These are phyloP conservation scores for Scutellaria barbata DNA, from an alignment of 257 asterid genomes.

Conservation along the genomic window DNA sequence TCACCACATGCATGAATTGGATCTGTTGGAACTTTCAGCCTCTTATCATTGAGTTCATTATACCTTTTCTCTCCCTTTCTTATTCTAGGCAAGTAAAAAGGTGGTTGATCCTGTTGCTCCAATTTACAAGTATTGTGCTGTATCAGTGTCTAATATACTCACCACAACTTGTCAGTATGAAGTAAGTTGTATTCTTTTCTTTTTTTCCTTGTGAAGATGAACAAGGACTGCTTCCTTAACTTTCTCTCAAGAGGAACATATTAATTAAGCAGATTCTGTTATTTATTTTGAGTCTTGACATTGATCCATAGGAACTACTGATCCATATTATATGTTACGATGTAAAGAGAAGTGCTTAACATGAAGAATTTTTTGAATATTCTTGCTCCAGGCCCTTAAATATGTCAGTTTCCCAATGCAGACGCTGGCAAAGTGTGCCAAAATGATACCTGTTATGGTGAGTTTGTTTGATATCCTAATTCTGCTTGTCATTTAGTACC, in stretches of 20 bases:
- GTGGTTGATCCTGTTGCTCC: constrained; percentile 96
- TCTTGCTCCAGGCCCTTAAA: constrained; percentile 87
- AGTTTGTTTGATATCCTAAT: constrained; percentile 43
- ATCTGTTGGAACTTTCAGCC: constrained; percentile 24
- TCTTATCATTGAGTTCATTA: constrained; percentile 25
- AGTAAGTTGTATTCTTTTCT: constrained; percentile 48
- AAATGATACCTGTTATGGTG: constrained; percentile 99
- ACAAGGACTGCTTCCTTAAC: constrained; percentile 12
- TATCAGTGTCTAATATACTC: constrained; percentile 90
- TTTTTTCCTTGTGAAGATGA: constrained; percentile 14
- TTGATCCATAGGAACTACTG: constrained; percentile 2
- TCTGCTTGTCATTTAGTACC: constrained; percentile 11
- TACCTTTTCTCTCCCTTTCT: constrained; percentile 13
- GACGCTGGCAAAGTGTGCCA: constrained; percentile 98
- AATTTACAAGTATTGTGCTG: constrained; percentile 74
- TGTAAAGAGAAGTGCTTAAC: constrained; percentile 32
- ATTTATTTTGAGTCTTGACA: constrained; percentile 6
- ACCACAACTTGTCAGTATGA: constrained; percentile 98
- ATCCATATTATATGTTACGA: constrained; percentile 14
- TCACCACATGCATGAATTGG: constrained; percentile 24
- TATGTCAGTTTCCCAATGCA: constrained; percentile 98
- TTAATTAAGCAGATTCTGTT: constrained; percentile 12
- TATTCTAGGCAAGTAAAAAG: constrained; percentile 72
- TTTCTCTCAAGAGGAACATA: constrained; percentile 1
- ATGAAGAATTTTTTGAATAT: constrained; percentile 26